A percentile compares a stretch with the other conserved stretches of the same genome.
Conservation (phyloP, 2,329 filamentous ascomycete species). For the Epichloe sp. region DNA sequence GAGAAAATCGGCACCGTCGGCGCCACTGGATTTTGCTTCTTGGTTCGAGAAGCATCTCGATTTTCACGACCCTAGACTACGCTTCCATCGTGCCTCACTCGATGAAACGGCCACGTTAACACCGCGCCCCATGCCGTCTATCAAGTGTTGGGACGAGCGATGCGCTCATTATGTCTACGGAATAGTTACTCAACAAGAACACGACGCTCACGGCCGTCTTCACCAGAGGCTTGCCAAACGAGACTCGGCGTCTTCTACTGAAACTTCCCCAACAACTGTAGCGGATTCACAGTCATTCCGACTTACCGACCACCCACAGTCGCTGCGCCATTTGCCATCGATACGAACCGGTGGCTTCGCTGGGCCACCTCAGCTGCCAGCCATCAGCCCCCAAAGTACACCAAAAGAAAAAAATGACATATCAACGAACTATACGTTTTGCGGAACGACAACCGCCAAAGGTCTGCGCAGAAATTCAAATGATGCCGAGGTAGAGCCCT, state of each 20-base stretch:
- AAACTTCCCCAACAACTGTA: slow-evolving; percentile 6
- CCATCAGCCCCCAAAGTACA: slow-evolving; percentile 7
- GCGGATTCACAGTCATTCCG: slow-evolving; percentile 2
- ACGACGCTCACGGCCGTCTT: slow-evolving; percentile 36
- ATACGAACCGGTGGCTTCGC: slow-evolving; percentile 2
- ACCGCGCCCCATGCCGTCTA: slow-evolving; percentile 16
- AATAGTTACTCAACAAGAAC: slow-evolving; percentile 35
- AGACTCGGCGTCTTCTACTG: slow-evolving; percentile 31
- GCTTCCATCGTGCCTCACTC: slow-evolving; percentile 9
- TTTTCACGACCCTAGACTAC: slow-evolving; percentile 34
- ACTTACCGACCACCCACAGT: background rate
- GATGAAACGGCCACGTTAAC: slow-evolving; percentile 1
- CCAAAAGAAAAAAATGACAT: slow-evolving; percentile 5
- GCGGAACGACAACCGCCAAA: background rate
- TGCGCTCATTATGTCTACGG: slow-evolving; percentile 48
- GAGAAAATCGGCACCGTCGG: slow-evolving; percentile 16
- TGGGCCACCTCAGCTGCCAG: slow-evolving; percentile 4
- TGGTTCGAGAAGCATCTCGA: slow-evolving; percentile 42
- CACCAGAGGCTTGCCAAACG: slow-evolving; percentile 29
- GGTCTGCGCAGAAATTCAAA: slow-evolving; percentile 23
- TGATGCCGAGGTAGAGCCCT: slow-evolving; percentile 36
- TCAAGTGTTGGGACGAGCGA: slow-evolving; percentile 41
- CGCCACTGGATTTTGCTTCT: slow-evolving; percentile 32
- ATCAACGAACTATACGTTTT: slow-evolving; percentile 2
- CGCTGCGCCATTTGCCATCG: background rate